These are phyloP conservation scores for Myriosclerotinia curreyana DNA, from an alignment of 2,329 filamentous ascomycete genomes.

Conservation along the genomic window DNA sequence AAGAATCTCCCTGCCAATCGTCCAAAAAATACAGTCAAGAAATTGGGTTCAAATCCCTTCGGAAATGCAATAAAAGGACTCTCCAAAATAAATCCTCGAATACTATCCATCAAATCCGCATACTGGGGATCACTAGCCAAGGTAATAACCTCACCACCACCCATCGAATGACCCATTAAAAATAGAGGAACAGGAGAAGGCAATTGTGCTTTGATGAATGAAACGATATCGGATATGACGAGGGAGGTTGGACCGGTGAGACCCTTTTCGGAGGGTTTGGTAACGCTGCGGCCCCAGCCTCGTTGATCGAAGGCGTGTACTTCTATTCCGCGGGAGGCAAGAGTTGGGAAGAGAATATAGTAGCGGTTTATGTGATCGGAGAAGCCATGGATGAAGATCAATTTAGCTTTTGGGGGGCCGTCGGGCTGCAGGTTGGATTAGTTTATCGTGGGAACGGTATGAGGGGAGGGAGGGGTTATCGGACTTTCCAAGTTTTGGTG, in stretches of 20 bases:
- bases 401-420: slow-evolving; percentile 55
- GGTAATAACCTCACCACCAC: slow-evolving; percentile 72
- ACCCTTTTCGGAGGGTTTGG: slow-evolving; percentile 60
- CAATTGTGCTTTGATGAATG: slow-evolving; percentile 64
- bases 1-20: slow-evolving; percentile 65
- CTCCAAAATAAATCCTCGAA: slow-evolving; percentile 73
- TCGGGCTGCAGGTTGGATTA: slow-evolving; percentile 32
- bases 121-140: slow-evolving; percentile 52
- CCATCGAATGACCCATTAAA: slow-evolving; percentile 89
- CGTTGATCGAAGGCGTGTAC: slow-evolving; percentile 79
- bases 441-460: background rate
- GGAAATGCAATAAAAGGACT: slow-evolving; percentile 76
- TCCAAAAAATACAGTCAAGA: slow-evolving; percentile 62
- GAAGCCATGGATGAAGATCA: slow-evolving; percentile 87
- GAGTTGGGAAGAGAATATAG: slow-evolving; percentile 65
- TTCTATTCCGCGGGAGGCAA: slow-evolving; percentile 71
- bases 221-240: slow-evolving; percentile 75
- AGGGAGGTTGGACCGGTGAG: slow-evolving; percentile 68
- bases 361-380: slow-evolving; percentile 82
- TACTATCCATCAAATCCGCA: slow-evolving; percentile 53
- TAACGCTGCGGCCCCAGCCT: slow-evolving; percentile 79
- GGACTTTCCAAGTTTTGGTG: slow-evolving; percentile 39
- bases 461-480: slow-evolving; percentile 11
- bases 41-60: slow-evolving; percentile 59
- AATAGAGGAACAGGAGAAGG: slow-evolving; percentile 63